Conservation (phyloP, 768 basidiomycete genomes). For the Phaeolepiota aurea region DNA sequence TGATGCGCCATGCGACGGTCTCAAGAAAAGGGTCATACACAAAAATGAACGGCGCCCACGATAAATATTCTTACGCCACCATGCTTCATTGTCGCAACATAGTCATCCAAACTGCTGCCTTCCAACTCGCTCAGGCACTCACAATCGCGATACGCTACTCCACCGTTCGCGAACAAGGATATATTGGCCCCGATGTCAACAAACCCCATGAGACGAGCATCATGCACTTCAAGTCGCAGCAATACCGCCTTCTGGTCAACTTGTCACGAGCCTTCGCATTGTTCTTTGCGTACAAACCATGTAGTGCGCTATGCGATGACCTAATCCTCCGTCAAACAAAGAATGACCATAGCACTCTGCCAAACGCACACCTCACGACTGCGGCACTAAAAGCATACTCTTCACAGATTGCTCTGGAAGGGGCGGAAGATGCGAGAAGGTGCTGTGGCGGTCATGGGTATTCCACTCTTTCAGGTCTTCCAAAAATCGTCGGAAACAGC, state of each 20-base stretch:
- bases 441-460: conserved; percentile 18
- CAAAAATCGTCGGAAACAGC: conserved; percentile 9
- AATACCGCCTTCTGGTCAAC: conserved; percentile 11
- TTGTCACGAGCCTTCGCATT: conserved; percentile 14
- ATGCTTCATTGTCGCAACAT: conserved; percentile 13
- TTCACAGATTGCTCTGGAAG: conserved; percentile 14
- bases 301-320: conserved; percentile 8
- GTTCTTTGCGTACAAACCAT: conserved; percentile 10
- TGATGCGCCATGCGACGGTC: conserved; percentile 13
- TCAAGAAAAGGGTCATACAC: conserved; percentile 12
- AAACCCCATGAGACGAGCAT: conserved; percentile 9
- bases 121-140: conserved; percentile 16
- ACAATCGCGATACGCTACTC: conserved; percentile 18
- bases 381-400: conserved; percentile 15
- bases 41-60: conserved; percentile 1
- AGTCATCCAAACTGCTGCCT: conserved; percentile 9
- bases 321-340: conserved; percentile 4
- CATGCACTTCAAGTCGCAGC: conserved; percentile 15
- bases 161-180: conserved; percentile 16
- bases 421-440: conserved; percentile 16
- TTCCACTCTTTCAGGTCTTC: conserved; percentile 14
- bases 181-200: conserved; percentile 8
- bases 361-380: conserved; percentile 10
- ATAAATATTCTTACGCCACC: conserved; percentile 13
- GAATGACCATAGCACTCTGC: conserved; percentile 8